Conservation (phyloP, 2,329 filamentous ascomycete genomes). For the Paracamarosporium sp. region DNA sequence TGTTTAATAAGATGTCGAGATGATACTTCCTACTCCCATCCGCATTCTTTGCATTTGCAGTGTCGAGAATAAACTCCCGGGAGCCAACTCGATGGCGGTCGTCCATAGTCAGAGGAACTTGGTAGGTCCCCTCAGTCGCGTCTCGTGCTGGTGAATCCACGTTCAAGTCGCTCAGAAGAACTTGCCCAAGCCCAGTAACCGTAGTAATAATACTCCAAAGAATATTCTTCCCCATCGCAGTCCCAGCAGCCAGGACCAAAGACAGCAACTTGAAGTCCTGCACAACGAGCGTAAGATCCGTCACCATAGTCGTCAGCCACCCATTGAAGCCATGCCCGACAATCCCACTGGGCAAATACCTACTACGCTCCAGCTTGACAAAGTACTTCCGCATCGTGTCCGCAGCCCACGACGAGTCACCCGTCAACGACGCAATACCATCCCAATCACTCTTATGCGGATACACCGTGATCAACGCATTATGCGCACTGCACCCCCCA, state of each 20-base stretch:
- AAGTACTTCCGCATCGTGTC: constrained; percentile 66
- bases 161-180: constrained; percentile 60
- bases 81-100: constrained; percentile 57
- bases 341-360: constrained; percentile 54
- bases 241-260: constrained; percentile 57
- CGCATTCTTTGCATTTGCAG: constrained; percentile 54
- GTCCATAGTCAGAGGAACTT: constrained; percentile 63
- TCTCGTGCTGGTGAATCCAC: constrained; percentile 54
- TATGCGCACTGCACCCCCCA: constrained; percentile 65
- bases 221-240: constrained; percentile 54
- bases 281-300: constrained; percentile 58
- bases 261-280: constrained; percentile 61
- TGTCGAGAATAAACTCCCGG: constrained; percentile 60
- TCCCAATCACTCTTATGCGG: constrained; percentile 66
- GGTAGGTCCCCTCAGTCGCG: constrained; percentile 57
- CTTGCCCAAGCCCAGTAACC: constrained; percentile 52
- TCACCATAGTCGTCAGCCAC: constrained; percentile 61
- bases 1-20: constrained; percentile 65
- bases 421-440: constrained; percentile 63
- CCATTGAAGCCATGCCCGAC: constrained; percentile 64
- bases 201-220: constrained; percentile 45
- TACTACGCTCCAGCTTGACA: constrained; percentile 42
- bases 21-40: constrained; percentile 61
- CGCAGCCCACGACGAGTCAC: constrained; percentile 65
- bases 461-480: constrained; percentile 64